Conservation (phyloP, 768 basidiomycete genomes). For the Lentinula sp. region DNA sequence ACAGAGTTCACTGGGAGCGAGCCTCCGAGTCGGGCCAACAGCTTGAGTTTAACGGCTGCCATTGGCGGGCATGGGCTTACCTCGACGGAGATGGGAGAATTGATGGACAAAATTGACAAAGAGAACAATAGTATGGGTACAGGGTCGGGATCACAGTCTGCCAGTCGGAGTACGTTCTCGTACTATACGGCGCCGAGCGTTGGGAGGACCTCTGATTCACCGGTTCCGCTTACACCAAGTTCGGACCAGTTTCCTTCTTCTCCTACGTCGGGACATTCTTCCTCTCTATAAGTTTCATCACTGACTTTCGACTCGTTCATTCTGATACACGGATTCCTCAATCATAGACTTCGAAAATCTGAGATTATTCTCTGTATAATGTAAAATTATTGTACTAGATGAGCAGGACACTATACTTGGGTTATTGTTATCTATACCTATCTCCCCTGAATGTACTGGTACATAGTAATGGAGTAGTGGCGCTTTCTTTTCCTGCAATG, state of each 20-base stretch:
- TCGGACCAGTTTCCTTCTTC: not conserved
- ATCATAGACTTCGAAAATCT: not conserved
- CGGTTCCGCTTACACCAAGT: not conserved
- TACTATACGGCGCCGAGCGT: not conserved
- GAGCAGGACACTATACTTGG: not conserved
- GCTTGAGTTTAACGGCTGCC: constrained; percentile 15
- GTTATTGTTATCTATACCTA: too few species aligned
- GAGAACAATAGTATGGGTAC: constrained; percentile 1
- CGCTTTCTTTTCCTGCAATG: too few species aligned
- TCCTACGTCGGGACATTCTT: not conserved
- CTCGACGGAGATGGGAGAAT: constrained; percentile 28
- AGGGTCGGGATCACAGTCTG: not conserved
- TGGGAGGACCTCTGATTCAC: not conserved
- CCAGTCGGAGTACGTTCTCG: not conserved
- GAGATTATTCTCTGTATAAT: not conserved
- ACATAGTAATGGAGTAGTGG: too few species aligned
- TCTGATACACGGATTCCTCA: not conserved
- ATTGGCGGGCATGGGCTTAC: constrained; percentile 12
- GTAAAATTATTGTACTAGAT: not conserved
- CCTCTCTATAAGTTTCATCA: not conserved
- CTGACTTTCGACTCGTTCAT: not conserved
- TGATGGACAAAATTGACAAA: constrained; percentile 12
- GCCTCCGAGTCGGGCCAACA: constrained; percentile 31
- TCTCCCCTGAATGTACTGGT: too few species aligned
- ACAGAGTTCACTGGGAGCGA: constrained; percentile 22